Evolutionary conservation across 2,329 filamentous ascomycete genomes (phyloP).

Genomic region (Daldinia sp.): DNA sequence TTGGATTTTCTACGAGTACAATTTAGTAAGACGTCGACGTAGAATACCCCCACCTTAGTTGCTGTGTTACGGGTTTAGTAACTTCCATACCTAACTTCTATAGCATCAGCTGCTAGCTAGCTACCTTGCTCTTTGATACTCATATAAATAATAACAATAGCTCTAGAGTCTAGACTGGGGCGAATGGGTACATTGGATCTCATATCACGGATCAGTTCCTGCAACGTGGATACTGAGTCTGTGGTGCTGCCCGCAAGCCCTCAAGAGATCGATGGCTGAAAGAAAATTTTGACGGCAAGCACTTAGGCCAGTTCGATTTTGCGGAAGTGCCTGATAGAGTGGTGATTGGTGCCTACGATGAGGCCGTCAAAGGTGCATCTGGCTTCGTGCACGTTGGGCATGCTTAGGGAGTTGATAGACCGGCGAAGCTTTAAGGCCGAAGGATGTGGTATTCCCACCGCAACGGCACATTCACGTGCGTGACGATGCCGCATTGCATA

Average conservation of each 20-base stretch:
- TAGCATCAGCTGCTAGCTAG: no score
- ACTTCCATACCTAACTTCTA: no score
- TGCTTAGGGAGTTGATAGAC: constrained; percentile 25
- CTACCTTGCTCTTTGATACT: no score
- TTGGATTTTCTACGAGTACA: no score
- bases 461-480: constrained; percentile 57
- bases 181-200: constrained; percentile 52
- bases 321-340: constrained; percentile 30
- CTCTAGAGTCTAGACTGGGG: constrained; percentile 54
- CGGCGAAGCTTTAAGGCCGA: constrained; percentile 12
- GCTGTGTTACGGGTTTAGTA: no score
- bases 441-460: constrained; percentile 36
- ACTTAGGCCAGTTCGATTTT: constrained; percentile 34
- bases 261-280: constrained; percentile 35
- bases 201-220: constrained; percentile 53
- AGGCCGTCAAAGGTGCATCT: constrained; percentile 30
- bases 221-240: constrained; percentile 53
- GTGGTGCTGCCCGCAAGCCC: constrained; percentile 42
- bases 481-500: constrained; percentile 60
- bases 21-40: no score
- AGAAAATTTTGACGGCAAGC: constrained; percentile 29
- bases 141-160: no score
- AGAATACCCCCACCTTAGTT: no score
- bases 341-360: constrained; percentile 27
- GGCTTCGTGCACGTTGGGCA: constrained; percentile 33